phyloP scores from a whole-genome alignment of 805 yeast species.

The Dipodascopsis uninucleata region DNA sequence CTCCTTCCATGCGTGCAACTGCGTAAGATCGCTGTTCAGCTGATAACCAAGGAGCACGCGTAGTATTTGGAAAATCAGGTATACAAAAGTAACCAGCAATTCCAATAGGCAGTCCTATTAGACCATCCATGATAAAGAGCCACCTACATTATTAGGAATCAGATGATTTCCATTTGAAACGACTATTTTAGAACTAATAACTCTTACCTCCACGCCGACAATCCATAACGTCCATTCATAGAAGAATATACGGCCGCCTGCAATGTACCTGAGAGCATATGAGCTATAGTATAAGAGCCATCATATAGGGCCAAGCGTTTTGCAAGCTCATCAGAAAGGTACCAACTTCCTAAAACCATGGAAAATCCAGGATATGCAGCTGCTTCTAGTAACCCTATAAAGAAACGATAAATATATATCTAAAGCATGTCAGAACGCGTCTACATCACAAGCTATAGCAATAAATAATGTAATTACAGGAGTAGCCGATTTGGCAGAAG shows the following conservation, averaged over 20 bases:
- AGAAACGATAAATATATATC: conserved; percentile 33
- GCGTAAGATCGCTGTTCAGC: conserved; percentile 4
- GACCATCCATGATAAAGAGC: conserved; percentile 44
- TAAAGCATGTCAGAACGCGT: conserved; percentile 16
- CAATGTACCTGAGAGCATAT: conserved; percentile 52
- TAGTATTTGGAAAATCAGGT: conserved; percentile 17
- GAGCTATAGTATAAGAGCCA: conserved; percentile 40
- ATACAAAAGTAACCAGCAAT: conserved; percentile 12
- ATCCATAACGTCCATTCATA: conserved; percentile 25
- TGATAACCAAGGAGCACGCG: conserved; percentile 13
- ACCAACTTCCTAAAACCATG: conserved; percentile 50
- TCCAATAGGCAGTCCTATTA: conserved; percentile 34
- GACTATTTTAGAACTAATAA: too few species aligned
- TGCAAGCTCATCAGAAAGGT: conserved; percentile 51
- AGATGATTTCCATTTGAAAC: too few species aligned
- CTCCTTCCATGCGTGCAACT: conserved; percentile 13
- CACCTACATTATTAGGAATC: conserved; percentile 43
- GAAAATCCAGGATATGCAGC: conserved; percentile 49
- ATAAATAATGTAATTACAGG: conserved; percentile 1
- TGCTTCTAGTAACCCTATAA: conserved; percentile 34
- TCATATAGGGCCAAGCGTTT: conserved; percentile 13
- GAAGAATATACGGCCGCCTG: conserved; percentile 45
- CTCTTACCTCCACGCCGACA: conserved; percentile 40
- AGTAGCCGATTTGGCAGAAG: conserved; percentile 30
- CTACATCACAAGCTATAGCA: not conserved